Evolutionary conservation across 164 flowering plant genomes (phyloP).

Genomic region (Chimonanthus praecox): DNA sequence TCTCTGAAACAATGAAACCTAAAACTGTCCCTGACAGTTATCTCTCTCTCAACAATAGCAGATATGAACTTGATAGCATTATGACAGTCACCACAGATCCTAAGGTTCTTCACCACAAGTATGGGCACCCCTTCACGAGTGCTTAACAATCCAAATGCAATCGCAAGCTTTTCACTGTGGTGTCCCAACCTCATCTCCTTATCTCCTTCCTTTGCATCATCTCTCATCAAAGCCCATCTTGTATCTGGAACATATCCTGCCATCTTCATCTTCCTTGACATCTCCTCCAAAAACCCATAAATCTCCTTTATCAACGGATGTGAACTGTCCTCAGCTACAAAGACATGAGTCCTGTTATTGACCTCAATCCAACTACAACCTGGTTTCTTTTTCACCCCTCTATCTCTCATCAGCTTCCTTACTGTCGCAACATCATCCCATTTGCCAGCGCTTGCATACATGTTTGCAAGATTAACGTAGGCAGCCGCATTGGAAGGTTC

Average conservation of each 20-base stretch:
- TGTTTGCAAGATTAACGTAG: constrained; percentile 61
- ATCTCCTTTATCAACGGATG: constrained; percentile 67
- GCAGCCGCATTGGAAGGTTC: constrained; percentile 68
- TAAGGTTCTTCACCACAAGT: constrained; percentile 64
- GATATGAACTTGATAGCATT: constrained; percentile 69
- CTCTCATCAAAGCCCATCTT: constrained; percentile 55
- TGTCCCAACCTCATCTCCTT: constrained; percentile 46
- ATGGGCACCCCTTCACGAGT: constrained; percentile 51
- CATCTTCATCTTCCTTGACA: constrained; percentile 43
- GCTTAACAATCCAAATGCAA: constrained; percentile 67
- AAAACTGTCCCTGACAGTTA: constrained; percentile 64
- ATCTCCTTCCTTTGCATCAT: constrained; percentile 43
- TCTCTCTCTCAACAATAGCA: constrained; percentile 52
- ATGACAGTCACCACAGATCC: constrained; percentile 85
- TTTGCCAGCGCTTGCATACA: constrained; percentile 51
- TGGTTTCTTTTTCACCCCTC: constrained; percentile 65
- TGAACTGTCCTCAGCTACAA: constrained; percentile 70
- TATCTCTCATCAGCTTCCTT: constrained; percentile 53
- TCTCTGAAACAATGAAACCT: constrained; percentile 78
- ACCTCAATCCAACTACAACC: constrained; percentile 88
- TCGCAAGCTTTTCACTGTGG: constrained; percentile 86
- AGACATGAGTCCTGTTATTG: constrained; percentile 48
- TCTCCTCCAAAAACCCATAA: constrained; percentile 47
- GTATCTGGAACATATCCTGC: constrained; percentile 56
- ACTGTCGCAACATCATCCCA: constrained; percentile 47